Evolutionary conservation across 2,329 filamentous ascomycete genomes (phyloP), one percentile per base, ranked within the genome.

Genomic region (Saccharata proteae): DNA sequence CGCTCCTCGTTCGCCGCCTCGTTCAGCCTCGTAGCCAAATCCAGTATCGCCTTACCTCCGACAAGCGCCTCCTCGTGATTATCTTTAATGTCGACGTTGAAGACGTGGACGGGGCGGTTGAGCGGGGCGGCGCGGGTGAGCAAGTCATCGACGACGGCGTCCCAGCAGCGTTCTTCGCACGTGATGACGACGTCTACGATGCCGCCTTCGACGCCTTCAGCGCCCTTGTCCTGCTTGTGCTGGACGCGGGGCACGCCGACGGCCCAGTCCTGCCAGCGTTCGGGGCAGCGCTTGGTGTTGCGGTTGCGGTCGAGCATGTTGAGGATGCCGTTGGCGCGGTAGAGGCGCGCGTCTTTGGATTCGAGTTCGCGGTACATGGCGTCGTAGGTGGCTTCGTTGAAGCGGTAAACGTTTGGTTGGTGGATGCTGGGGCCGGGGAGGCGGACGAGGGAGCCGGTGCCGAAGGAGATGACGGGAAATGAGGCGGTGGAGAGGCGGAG

Each of bases 11-110:
- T 65, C 0, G 90, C 90, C 1, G 75, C 81, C 12, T 73, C 70
- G 50, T 96, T 96, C 37, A 98, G 61, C 18, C 74, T 75, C 48
- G 88, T 74, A 1, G 90, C 90, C 20, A 98, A 67, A 49, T 98
- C 90, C 21, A 96, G 67, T 37, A 98, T 98, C 26, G 83, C 90
- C 43, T 79, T 75, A 2, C 90, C 90, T 7, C 90, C 90, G 2
- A 94, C 71, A 14, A 88, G 67, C 1, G 90, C 90, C 57, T 98
- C 90, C 54, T 98, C 88, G 49, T 96, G 90, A 49, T 96, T 98
- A 59, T 98, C 90, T 55, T 81, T 88, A 49, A 98, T 98, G 53
- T 98, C 90, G 33, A 98, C 80, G 47, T 98, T 98, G 65, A 98
- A 93, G 35, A 98, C 83, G 52, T 98, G 90, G 1, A 98, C 90